Evolutionary conservation across 2,329 filamentous ascomycete species (phyloP).

Genomic region (Raffaelea arxii): DNA sequence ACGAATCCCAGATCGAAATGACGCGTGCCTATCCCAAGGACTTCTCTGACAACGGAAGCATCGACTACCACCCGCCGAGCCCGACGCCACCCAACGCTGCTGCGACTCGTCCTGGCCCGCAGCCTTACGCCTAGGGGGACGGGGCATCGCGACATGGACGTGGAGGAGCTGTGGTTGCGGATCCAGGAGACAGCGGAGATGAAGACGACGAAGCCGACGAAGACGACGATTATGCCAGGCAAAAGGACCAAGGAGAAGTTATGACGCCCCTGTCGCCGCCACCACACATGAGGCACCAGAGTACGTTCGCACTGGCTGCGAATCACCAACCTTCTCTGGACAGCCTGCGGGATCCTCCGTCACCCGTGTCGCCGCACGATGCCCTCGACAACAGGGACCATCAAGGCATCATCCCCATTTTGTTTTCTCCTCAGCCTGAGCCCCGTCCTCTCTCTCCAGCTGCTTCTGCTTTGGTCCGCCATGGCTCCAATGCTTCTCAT

Average conservation of each 20-base stretch:
- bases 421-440: slow-evolving; percentile 3
- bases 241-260: too few relatives aligned
- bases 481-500: slow-evolving; percentile 3
- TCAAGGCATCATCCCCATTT: slow-evolving; percentile 11
- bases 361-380: slow-evolving; percentile 2
- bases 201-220: background rate
- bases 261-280: slow-evolving; percentile 11
- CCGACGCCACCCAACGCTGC: background rate
- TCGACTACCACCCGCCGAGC: background rate
- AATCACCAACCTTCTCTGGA: background rate
- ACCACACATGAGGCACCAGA: too few relatives aligned
- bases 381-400: background rate
- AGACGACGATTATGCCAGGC: slow-evolving; percentile 1
- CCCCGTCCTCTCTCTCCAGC: background rate
- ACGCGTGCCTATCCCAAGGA: slow-evolving; percentile 1
- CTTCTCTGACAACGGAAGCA: slow-evolving; percentile 1
- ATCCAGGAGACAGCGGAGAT: background rate
- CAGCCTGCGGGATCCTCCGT: background rate
- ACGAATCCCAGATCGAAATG: slow-evolving; percentile 10
- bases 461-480: background rate
- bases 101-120: background rate
- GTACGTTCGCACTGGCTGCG: slow-evolving; percentile 5
- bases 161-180: background rate
- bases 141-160: slow-evolving; percentile 11
- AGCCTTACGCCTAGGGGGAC: slow-evolving; percentile 10